Percentiles rank a stretch among this genome's conserved stretches.
phyloP scores from a whole-genome alignment of 257 asterid genomes.

The Nicotiana paniculata region DNA sequence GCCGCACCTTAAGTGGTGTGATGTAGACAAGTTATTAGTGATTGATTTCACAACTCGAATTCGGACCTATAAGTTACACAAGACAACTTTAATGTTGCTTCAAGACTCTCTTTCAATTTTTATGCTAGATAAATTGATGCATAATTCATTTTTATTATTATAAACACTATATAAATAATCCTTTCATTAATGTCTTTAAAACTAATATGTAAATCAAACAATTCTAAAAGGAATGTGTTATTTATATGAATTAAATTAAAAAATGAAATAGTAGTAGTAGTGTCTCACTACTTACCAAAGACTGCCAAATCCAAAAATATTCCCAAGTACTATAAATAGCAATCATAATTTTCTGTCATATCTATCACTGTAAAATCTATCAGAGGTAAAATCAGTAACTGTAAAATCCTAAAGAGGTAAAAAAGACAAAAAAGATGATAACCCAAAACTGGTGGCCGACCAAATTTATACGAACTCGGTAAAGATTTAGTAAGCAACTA shows the following conservation, averaged over 20 bases:
- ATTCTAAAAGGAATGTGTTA: not conserved
- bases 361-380: not conserved
- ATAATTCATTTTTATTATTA: too few species aligned
- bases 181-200: too few species aligned
- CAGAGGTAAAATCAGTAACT: not conserved
- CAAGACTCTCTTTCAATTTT: too few species aligned
- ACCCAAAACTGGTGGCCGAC: conserved; percentile 2
- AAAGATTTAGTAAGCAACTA: not conserved
- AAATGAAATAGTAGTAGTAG: not conserved
- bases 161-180: too few species aligned
- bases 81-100: too few species aligned
- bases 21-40: too few species aligned
- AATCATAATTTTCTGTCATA: not conserved
- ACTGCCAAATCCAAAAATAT: not conserved
- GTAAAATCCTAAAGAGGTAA: not conserved
- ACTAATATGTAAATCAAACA: too few species aligned
- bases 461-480: not conserved
- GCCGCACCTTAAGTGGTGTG: too few species aligned
- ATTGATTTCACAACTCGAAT: too few species aligned
- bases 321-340: not conserved
- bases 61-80: too few species aligned
- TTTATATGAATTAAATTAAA: too few species aligned
- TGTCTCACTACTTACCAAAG: not conserved
- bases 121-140: too few species aligned
- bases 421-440: not conserved